A percentile compares a stretch with the other conserved stretches of the same genome.
Evolutionary conservation across 441 rosid species (phyloP).

Genomic region (Mallotus repandus): DNA sequence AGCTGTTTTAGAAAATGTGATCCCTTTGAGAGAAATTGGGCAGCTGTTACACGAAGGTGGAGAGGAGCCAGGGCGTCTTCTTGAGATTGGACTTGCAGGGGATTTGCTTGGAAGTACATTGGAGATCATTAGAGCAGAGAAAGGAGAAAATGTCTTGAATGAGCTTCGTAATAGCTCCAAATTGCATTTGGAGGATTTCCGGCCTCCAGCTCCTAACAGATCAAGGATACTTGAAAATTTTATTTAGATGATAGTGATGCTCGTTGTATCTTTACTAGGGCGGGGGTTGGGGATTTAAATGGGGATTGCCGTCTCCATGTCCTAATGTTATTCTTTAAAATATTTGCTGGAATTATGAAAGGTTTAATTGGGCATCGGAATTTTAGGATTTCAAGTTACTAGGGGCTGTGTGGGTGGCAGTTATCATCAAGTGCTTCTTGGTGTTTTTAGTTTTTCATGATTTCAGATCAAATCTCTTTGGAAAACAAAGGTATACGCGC

Average conservation of each 20-base stretch:
- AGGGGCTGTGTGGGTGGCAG: not conserved
- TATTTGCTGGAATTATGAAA: constrained; percentile 27
- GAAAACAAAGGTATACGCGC: no score
- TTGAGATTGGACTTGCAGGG: constrained; percentile 70
- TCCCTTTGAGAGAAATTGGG: constrained; percentile 57
- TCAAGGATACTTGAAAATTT: constrained; percentile 76
- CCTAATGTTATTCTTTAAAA: constrained; percentile 27
- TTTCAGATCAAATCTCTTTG: no score
- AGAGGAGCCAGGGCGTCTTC: constrained; percentile 64
- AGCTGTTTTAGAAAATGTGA: constrained; percentile 46
- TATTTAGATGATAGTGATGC: constrained; percentile 54
- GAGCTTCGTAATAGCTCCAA: constrained; percentile 59
- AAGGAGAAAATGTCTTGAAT: constrained; percentile 54
- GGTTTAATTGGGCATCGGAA: constrained; percentile 30
- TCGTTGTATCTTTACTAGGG: constrained; percentile 35
- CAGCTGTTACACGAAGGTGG: constrained; percentile 60
- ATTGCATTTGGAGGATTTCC: constrained; percentile 70
- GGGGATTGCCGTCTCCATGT: constrained; percentile 24
- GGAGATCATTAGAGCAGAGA: constrained; percentile 58
- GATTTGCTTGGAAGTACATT: constrained; percentile 78
- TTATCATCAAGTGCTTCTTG: no score
- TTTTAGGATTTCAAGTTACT: not conserved
- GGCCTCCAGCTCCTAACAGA: constrained; percentile 53
- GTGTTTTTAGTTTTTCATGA: no score
- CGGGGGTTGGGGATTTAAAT: constrained; percentile 14